Conservation (phyloP, 805 yeast species). For the Suhomyces prunicola region DNA sequence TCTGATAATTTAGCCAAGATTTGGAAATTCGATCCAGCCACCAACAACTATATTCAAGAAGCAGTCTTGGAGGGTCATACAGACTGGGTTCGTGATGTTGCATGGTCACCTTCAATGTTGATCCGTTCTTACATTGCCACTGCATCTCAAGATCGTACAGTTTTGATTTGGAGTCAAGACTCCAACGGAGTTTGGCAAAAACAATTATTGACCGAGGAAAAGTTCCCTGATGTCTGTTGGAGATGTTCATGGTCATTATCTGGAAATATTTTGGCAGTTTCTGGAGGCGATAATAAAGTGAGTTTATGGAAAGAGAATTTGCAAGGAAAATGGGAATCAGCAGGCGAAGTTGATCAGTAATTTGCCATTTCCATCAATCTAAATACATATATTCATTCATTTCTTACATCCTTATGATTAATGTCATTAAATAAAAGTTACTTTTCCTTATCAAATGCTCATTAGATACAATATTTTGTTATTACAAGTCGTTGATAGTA, state of each 20-base stretch:
- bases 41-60: constrained; percentile 64
- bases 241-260: constrained; percentile 96
- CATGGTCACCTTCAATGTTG: constrained; percentile 93
- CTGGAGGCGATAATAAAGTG: constrained; percentile 95
- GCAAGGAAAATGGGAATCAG: constrained; percentile 92
- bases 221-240: constrained; percentile 97
- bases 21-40: constrained; percentile 68
- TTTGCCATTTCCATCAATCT: background rate
- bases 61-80: constrained; percentile 82
- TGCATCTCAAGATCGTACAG: constrained; percentile 95
- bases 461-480: background rate
- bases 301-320: constrained; percentile 95
- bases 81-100: constrained; percentile 98
- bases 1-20: constrained; percentile 90
- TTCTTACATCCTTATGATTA: constrained; percentile 5
- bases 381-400: background rate
- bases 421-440: constrained; percentile 6
- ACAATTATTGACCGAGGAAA: constrained; percentile 67
- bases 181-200: constrained; percentile 74
- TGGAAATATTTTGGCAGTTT: constrained; percentile 91
- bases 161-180: constrained; percentile 91
- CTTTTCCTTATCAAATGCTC: background rate
- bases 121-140: constrained; percentile 89
- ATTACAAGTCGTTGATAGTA: constrained; percentile 46
- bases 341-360: constrained; percentile 91